Base-by-base conservation (phyloP, 2,329 filamentous ascomycete species). In the Harringtonia lauricola region DNA sequence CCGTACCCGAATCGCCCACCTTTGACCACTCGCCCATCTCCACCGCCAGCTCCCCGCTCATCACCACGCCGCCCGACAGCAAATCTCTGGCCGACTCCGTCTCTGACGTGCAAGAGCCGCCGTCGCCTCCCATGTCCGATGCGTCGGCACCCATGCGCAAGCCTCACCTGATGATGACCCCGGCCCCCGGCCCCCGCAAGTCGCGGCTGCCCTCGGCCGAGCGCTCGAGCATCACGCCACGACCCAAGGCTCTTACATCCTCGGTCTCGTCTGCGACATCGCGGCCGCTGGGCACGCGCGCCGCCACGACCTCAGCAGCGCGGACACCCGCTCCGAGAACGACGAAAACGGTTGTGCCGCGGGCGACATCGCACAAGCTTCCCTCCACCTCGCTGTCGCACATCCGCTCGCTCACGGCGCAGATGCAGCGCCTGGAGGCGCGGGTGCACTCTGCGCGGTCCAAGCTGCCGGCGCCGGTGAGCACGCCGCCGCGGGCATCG, bases 341-440 rank as follows among this genome's bases (percentile, higher is more conserved):
- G 15, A 66, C 77, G 19, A 70, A 66, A 15, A 60, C 50, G 68
- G 22, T 17, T n/a, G 59, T 45, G 55, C 63, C 5, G 52, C 63
- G 65, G 49, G 67, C 65, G 49, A 56, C 64, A 19, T 64, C 67
- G 17, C 64, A 74, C 53, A 70, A 66, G 48, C 53, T 78, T 33
- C 72, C 76, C 22, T 67, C 71, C 49, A 78, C 69, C 49, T 96
- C 92, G 2, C 76, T 98, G 40, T 84, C 85, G 52, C 92, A 98
- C 60, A 94, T 98, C 56, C 86, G 90, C 51, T 84, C 83, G 26
- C 79, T 98, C 51, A 95, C 94, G 46, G 89, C 87, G 24, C 92
- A 96, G 65, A 95, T 96, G 88, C 87, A 95, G 63, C 86, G 87
- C 52, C 80, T 98, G 48, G 92, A 96, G 61, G 86, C 92, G 50